Base-by-base conservation (phyloP, 257 asterid species). In the Craterostigma plantagineum region DNA sequence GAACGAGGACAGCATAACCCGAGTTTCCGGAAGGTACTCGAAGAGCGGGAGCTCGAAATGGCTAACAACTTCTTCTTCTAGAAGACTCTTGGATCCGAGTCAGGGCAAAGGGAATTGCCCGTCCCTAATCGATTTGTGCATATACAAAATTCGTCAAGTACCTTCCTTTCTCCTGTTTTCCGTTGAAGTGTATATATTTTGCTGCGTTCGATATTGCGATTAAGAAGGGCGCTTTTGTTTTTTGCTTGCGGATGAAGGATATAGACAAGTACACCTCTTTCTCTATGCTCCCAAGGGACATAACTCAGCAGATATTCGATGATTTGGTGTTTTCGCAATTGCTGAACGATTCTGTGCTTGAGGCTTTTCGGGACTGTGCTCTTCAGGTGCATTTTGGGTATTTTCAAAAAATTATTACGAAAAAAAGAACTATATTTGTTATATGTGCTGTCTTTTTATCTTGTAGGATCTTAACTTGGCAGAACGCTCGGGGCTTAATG, bases 1-100 rank as follows among this genome's bases (percentile, higher is more conserved):
- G 48, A 58, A 67, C 39, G 82, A 71, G 35, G 75, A 75, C 38
- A 66, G 40, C 38, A 16, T 54, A 36, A 66, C 55, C 12, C 52
- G 65, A 51, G 66, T 68, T 56, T 71, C 91, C 0, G 83, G 91
- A 38, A 74, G 81, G 58, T 90, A 70, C 57, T 49, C 68, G 53
- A 90, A 82, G 67, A 79, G 95, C 62, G 91, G 93, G 58, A 82
- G 95, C 70, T 90, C 99, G 35, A 83, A 83, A 64, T 83, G 99
- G 95, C 75, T 90, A 15, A 82, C 76, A 35, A 53, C 64, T 34
- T 75, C 92, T 14, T 62, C 71, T 59, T 59, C 73, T 33, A 75
- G 87, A 56, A 64, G 83, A 43, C 51, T 65, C n/a, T 40, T 59
- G 63, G 96, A 83, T 36, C 46, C 56, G 18, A 49, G 54, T 48